Conservation (phyloP, 2,329 filamentous ascomycete genomes). For the Stagonosporopsis tanaceti region DNA sequence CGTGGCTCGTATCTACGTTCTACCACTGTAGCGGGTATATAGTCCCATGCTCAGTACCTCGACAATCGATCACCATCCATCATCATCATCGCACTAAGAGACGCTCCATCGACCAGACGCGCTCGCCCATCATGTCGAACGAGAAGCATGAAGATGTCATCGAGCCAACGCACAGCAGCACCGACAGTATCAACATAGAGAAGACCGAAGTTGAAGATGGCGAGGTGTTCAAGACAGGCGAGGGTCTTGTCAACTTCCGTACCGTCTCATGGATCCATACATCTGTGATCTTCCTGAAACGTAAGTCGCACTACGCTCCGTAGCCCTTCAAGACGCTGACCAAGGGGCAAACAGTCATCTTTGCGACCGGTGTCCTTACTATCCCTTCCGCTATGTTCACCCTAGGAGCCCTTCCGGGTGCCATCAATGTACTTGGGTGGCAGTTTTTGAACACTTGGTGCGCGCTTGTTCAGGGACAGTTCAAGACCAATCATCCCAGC, state of each 20-base stretch:
- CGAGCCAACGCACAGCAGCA: conserved; percentile 31
- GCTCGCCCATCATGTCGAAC: conserved; percentile 27
- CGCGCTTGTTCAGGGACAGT: conserved; percentile 60
- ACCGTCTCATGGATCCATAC: conserved; percentile 63
- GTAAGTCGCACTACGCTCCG: conserved; percentile 19
- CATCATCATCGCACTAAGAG: background rate
- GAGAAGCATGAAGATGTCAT: conserved; percentile 40
- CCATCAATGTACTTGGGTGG: conserved; percentile 59
- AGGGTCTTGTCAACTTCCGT: conserved; percentile 60
- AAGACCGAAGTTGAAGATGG: conserved; percentile 43
- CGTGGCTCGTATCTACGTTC: conserved; percentile 17
- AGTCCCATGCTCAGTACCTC: conserved; percentile 7
- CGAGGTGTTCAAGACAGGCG: conserved; percentile 61
- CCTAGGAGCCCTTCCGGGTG: conserved; percentile 58
- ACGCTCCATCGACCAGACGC: background rate
- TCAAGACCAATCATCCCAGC: conserved; percentile 59
- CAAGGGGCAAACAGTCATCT: conserved; percentile 47
- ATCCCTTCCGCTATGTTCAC: conserved; percentile 60
- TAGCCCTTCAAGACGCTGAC: background rate
- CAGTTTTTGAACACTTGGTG: conserved; percentile 60
- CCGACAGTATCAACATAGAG: conserved; percentile 30
- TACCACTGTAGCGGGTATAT: conserved; percentile 13
- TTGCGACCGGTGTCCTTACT: conserved; percentile 59
- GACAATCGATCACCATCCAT: conserved; percentile 4
- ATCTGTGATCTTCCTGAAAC: conserved; percentile 62